Evolutionary conservation across 2,329 filamentous ascomycete genomes (phyloP).

Genomic region (Hymenoscyphus albidus): DNA sequence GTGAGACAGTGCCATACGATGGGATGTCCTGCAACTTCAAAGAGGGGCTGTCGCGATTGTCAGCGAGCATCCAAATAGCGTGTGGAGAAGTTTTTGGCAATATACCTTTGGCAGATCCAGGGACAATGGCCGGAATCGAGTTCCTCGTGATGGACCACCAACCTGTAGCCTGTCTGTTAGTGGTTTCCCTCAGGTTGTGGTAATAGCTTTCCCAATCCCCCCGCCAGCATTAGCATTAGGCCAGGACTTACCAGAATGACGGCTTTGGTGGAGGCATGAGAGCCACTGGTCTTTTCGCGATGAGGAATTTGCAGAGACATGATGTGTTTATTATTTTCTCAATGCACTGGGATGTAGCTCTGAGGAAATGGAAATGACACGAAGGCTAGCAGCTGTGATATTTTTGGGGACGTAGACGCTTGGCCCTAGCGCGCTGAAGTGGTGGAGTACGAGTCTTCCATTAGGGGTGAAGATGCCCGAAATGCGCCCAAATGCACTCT

Average conservation of each 20-base stretch:
- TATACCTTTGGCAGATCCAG: constrained; percentile 90
- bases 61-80: constrained; percentile 17
- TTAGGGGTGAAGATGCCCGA: neutral
- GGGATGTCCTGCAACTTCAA: constrained; percentile 95
- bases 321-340: constrained; percentile 7
- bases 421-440: neutral
- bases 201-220: neutral
- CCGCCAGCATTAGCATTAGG: constrained; percentile 1
- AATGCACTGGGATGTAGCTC: constrained; percentile 9
- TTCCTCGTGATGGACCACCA: constrained; percentile 91
- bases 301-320: constrained; percentile 43
- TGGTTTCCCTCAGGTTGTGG: constrained; percentile 10
- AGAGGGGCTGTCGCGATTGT: constrained; percentile 66
- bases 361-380: neutral
- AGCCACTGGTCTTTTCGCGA: constrained; percentile 49
- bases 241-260: constrained; percentile 74
- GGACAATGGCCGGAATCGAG: constrained; percentile 88
- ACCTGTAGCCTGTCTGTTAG: constrained; percentile 54
- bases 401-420: neutral
- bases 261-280: constrained; percentile 72
- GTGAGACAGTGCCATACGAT: constrained; percentile 98
- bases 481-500: neutral
- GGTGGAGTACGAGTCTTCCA: neutral
- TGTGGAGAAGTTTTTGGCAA: constrained; percentile 17
- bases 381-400: neutral